Base-by-base conservation (phyloP, 495 filamentous ascomycete species). In the Tuber borchii region DNA sequence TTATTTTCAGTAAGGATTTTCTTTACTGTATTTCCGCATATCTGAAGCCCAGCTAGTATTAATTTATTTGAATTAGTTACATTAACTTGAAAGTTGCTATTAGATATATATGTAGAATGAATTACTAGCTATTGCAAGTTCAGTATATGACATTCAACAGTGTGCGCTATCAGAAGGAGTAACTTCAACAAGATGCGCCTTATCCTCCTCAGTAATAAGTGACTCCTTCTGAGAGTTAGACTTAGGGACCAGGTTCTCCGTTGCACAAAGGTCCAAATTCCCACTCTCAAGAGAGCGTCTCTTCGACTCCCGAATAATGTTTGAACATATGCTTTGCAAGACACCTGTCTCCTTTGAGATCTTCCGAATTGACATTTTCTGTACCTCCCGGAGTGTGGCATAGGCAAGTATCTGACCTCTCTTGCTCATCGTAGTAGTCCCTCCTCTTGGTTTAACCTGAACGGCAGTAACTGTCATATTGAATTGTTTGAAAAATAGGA, bases 401-500 rank as follows among this genome's bases (percentile, higher is more conserved):
- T 79, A 79, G 39, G 71, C 77, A 37, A 79, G 71, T 6, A 79
- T 77, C 44, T 79, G 77, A 39, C 77, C 77, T 5, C 75, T 71
- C n/a, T 77, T 79, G 72, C 71, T 56, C 68, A 71, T 71, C 14
- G 75, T 74, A n/a, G 77, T 79, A 2, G 71, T 78, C 1, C 14
- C 5, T 45, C 44, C 10, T 0, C 5, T 0, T 45, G 44, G 14
- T 45, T 45, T 45, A 0, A n/a, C n/a, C n/a, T n/a, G n/a, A n/a
- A n/a, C n/a, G n/a, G n/a, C n/a, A n/a, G n/a, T n/a, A n/a, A n/a
- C 44, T 45, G 0, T 1, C 14, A 45, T 45, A 45, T 45, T 45
- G 0, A 4, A 16, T 45, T 9, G 12, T 45, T 45, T 17, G 1
- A 17, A 45, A 45, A 4, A n/a, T n/a, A n/a, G n/a, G n/a, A n/a